Percentiles rank a stretch among this genome's conserved stretches.
Conservation (phyloP, 2,329 filamentous ascomycete species). For the Cordyceps cateniannulata region DNA sequence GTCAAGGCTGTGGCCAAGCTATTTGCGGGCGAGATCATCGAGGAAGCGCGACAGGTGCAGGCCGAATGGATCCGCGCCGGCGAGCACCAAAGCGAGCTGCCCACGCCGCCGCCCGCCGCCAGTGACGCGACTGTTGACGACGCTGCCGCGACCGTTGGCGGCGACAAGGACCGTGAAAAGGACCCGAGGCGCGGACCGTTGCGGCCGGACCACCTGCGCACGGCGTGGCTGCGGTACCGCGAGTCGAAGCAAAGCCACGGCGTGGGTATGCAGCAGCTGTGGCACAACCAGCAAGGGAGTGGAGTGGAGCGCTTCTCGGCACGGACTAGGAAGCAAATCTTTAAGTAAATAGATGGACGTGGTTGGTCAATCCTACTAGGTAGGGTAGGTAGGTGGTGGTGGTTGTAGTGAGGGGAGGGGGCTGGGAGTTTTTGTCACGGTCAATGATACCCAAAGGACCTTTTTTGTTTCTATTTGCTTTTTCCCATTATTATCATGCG, state of each 20-base stretch:
- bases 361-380: background rate
- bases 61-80: conserved; percentile 60
- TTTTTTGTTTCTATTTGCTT: background rate
- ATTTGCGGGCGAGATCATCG: conserved; percentile 70
- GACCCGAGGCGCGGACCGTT: conserved; percentile 48
- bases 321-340: conserved; percentile 45
- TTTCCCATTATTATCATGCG: background rate
- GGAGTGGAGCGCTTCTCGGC: conserved; percentile 55
- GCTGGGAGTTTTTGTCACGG: background rate
- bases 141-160: conserved; percentile 17
- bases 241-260: conserved; percentile 55
- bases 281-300: conserved; percentile 54
- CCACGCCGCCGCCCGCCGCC: conserved; percentile 33
- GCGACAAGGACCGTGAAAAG: conserved; percentile 16
- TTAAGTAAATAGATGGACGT: conserved; percentile 35
- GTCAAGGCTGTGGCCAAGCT: conserved; percentile 71
- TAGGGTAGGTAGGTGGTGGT: background rate
- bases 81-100: conserved; percentile 50
- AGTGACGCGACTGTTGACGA: conserved; percentile 19
- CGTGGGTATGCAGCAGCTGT: conserved; percentile 52
- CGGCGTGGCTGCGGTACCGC: conserved; percentile 65
- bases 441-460: conserved; percentile 4
- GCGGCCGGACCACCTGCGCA: conserved; percentile 67
- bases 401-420: too few relatives aligned
- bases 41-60: conserved; percentile 63